phyloP scores from a whole-genome alignment of 805 yeast species.

The Teunomyces pallodes region DNA sequence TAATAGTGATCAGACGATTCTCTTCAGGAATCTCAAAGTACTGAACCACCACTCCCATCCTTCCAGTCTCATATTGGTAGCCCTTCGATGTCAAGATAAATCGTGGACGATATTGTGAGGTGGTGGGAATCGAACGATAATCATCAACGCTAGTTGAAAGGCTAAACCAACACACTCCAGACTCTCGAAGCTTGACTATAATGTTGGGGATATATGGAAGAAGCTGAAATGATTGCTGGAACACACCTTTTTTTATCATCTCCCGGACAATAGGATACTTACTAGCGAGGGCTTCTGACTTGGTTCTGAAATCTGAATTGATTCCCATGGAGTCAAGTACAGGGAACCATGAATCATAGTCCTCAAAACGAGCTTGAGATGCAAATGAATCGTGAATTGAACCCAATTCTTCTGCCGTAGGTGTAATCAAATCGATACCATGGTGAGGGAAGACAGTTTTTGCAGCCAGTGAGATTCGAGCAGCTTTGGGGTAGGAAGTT shows the following conservation, averaged over 20 bases:
- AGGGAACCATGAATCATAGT: slow-evolving; percentile 71
- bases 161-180: slow-evolving; percentile 52
- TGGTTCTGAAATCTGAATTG: slow-evolving; percentile 44
- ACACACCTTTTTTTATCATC: slow-evolving; percentile 41
- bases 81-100: slow-evolving; percentile 22
- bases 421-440: slow-evolving; percentile 52
- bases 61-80: slow-evolving; percentile 7
- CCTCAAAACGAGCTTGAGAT: slow-evolving; percentile 40
- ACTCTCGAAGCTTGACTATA: slow-evolving; percentile 62
- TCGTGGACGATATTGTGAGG: slow-evolving; percentile 25
- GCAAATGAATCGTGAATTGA: slow-evolving; percentile 52
- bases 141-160: slow-evolving; percentile 32
- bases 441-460: slow-evolving; percentile 47
- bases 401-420: slow-evolving; percentile 63
- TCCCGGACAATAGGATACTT: slow-evolving; percentile 17
- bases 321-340: slow-evolving; percentile 59
- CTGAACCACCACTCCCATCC: slow-evolving; percentile 58
- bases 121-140: slow-evolving; percentile 34
- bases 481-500: slow-evolving; percentile 67
- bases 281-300: slow-evolving; percentile 34
- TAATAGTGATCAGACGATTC: slow-evolving; percentile 32
- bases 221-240: slow-evolving; percentile 69
- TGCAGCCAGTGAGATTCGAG: slow-evolving; percentile 39
- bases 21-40: slow-evolving; percentile 49
- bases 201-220: slow-evolving; percentile 71